Base-by-base conservation (phyloP, 1,284 basidiomycete species). In the Boletus mariae region DNA sequence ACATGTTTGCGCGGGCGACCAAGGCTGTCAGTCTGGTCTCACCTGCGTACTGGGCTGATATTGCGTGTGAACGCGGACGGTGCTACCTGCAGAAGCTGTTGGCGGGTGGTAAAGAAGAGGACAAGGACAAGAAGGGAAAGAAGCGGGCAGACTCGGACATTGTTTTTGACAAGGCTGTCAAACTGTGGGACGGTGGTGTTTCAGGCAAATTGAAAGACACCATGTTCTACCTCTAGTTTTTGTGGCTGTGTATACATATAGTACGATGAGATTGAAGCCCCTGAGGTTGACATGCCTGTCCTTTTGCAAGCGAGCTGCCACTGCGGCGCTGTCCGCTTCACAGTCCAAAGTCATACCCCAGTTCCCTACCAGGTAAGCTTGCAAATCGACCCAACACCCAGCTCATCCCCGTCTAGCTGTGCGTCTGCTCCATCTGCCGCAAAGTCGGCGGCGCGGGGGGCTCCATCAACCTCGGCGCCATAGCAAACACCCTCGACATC, bases 21-120 rank as follows among this genome's bases (percentile, higher is more conserved):
- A 89, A 89, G 68, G 87, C 86, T 0, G 87, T 91, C 49, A 86
- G 84, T 61, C 75, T 91, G 17, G 84, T 81, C n/a, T 84, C 86
- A 0, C 87, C 88, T 0, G 87, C 86, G 0, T 89, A 88, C 62
- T 89, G 88, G 64, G 85, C 85, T 8, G 80, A 90, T 63, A 71
- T 90, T 41, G 86, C 85, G 3, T 90, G 87, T 60, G 87, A 90
- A 67, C 77, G 88, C 3, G 88, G 88, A 1, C 73, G 89, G 20
- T 89, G 85, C 67, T 91, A 90, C 62, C 63, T 91, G 40, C 79
- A 85, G 66, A 76, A 79, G 51, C 71, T 90, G 17, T 70, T 90
- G 40, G 26, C 15, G 10, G 53, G 48, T 4, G 28, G 15, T 20
- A 76, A 79, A 47, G 84, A 83, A 7, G 71, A 56, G 57, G 26